Evolutionary conservation across 139 green algal genomes (phyloP).

Genomic region (Marvania coccoides): DNA sequence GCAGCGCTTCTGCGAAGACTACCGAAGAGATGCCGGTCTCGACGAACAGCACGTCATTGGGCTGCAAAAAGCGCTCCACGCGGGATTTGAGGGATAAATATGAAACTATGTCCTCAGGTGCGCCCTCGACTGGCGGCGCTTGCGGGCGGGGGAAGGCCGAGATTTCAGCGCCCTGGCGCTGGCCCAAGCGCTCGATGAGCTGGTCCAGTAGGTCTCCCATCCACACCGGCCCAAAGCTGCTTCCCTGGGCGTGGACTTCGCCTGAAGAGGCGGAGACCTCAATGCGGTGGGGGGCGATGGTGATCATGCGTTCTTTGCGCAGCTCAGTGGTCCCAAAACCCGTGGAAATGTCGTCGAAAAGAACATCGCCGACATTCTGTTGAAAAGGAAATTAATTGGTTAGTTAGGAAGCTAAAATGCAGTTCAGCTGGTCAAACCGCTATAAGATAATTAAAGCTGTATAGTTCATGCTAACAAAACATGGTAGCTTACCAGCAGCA

Average conservation of each 20-base stretch:
- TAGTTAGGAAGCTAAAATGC: too few species aligned
- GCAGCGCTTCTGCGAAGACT: neutral
- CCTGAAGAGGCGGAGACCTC: neutral
- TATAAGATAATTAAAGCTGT: too few species aligned
- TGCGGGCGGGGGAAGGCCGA: neutral
- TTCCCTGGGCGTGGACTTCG: neutral
- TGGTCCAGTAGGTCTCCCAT: neutral
- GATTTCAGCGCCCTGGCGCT: too few species aligned
- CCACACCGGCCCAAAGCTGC: neutral
- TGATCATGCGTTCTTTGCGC: neutral
- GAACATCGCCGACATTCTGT: neutral
- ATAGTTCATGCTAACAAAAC: too few species aligned
- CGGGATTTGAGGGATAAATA: neutral
- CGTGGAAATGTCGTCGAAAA: constrained; percentile 7
- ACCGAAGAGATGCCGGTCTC: constrained; percentile 1
- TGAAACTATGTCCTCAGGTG: neutral
- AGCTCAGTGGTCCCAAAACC: neutral
- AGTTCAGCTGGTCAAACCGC: too few species aligned
- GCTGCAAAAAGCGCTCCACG: neutral
- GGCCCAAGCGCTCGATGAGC: too few species aligned
- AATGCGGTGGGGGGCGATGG: neutral
- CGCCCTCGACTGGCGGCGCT: neutral
- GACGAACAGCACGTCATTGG: neutral
- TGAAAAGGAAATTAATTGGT: too few species aligned
- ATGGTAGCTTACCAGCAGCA: too few species aligned